A percentile compares a stretch with the other conserved stretches of the same genome.
These are phyloP conservation scores for Tuctoria greenei DNA, from an alignment of 176 grass and related monocot species.

Conservation along the genomic window DNA sequence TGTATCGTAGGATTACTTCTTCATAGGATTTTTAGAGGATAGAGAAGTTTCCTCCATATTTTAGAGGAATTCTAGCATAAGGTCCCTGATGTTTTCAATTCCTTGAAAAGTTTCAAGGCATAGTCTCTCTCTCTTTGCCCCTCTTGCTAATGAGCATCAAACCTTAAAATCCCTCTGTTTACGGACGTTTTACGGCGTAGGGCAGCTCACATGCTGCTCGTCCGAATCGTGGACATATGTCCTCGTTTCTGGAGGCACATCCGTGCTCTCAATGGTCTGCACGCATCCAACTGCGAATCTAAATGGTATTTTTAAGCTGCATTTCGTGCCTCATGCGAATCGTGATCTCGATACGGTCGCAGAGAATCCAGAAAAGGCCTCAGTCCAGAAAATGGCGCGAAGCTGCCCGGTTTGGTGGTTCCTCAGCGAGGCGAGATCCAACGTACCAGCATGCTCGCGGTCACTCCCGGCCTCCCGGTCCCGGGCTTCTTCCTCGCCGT, in stretches of 20 bases:
- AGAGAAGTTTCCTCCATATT: no score
- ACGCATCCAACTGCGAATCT: neutral
- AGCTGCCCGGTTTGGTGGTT: constrained; percentile 35
- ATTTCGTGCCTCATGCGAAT: neutral
- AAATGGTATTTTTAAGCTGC: neutral
- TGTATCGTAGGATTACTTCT: no score
- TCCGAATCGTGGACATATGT: neutral
- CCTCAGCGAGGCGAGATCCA: constrained; percentile 25
- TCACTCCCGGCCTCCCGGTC: no score
- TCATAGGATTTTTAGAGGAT: no score
- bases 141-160: no score
- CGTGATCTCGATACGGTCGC: neutral
- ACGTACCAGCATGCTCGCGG: constrained; percentile 8
- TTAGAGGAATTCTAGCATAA: no score
- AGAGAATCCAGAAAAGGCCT: constrained; percentile 7
- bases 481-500: constrained; percentile 27
- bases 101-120: no score
- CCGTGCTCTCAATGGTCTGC: neutral
- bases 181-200: neutral
- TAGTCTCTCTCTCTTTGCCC: no score
- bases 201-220: neutral
- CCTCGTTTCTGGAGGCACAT: neutral
- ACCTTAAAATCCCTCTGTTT: no score
- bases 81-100: no score
- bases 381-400: constrained; percentile 35